phyloP scores from a whole-genome alignment of 352 stramenopile species.

The Halophytophthora polymorphica region DNA sequence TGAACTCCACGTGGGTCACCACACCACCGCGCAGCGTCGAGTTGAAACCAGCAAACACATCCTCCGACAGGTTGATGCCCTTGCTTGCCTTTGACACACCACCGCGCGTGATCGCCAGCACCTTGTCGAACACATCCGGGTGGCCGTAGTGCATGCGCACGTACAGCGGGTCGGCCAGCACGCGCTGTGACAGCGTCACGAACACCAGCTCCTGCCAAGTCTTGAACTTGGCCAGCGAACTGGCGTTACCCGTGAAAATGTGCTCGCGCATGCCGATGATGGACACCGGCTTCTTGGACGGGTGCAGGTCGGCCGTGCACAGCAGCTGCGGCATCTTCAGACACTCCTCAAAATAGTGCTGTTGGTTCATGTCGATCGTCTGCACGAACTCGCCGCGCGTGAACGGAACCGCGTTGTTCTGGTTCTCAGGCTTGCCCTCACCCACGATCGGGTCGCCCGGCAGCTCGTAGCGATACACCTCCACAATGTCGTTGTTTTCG shows the following conservation, averaged over 20 bases:
- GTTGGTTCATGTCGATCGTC: constrained; percentile 90
- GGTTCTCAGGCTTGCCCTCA: constrained; percentile 84
- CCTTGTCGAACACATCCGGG: constrained; percentile 82
- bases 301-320: constrained; percentile 63
- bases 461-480: constrained; percentile 80
- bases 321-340: constrained; percentile 84
- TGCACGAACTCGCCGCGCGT: constrained; percentile 83
- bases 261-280: constrained; percentile 88
- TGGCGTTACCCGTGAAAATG: constrained; percentile 85
- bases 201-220: constrained; percentile 85
- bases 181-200: constrained; percentile 79
- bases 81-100: constrained; percentile 80
- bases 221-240: constrained; percentile 83
- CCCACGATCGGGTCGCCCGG: constrained; percentile 81
- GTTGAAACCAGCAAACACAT: constrained; percentile 87
- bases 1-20: constrained; percentile 82
- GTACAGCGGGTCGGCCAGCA: constrained; percentile 70
- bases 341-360: constrained; percentile 86
- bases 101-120: constrained; percentile 68
- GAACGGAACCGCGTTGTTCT: constrained; percentile 81
- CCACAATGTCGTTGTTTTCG: constrained; percentile 63
- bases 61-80: constrained; percentile 83
- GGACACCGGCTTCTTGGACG: constrained; percentile 63
- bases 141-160: constrained; percentile 85
- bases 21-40: constrained; percentile 69